A percentile compares a stretch with the other conserved stretches of the same genome.
Conservation (phyloP, 305 asterid species). For the Fraxinus albicans region DNA sequence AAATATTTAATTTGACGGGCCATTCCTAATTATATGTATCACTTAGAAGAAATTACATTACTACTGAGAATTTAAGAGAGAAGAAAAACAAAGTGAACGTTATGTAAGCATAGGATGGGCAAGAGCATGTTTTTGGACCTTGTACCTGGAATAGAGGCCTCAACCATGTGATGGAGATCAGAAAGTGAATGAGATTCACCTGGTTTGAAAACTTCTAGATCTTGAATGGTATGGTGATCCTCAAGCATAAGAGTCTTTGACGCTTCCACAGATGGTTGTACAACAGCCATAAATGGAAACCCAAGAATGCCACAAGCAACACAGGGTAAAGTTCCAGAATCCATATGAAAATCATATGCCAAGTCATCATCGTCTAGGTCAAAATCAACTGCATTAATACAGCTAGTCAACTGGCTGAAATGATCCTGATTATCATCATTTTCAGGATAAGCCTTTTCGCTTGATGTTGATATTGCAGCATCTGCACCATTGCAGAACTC, state of each 20-base stretch:
- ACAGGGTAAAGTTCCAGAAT: slow-evolving; percentile 93
- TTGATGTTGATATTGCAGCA: slow-evolving; percentile 28
- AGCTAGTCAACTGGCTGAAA: slow-evolving; percentile 50
- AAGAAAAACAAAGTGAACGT: neutral
- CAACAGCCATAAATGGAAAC: slow-evolving; percentile 90
- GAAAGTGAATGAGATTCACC: slow-evolving; percentile 30
- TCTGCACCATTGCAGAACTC: slow-evolving; percentile 41
- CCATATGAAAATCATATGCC: slow-evolving; percentile 74
- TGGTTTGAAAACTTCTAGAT: slow-evolving; percentile 22
- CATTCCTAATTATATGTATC: slow-evolving; percentile 9
- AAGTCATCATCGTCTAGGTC: slow-evolving; percentile 70
- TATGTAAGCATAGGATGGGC: neutral
- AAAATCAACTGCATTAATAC: slow-evolving; percentile 52
- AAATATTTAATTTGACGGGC: neutral
- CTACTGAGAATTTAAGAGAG: neutral
- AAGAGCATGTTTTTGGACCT: slow-evolving; percentile 5
- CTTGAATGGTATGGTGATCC: slow-evolving; percentile 28
- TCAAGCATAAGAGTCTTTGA: slow-evolving; percentile 37
- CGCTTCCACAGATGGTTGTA: slow-evolving; percentile 76
- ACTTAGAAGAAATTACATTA: slow-evolving; percentile 10
- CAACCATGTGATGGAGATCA: slow-evolving; percentile 28
- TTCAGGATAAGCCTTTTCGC: slow-evolving; percentile 38
- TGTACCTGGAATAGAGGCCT: slow-evolving; percentile 51
- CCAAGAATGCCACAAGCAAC: slow-evolving; percentile 98
- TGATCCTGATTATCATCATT: slow-evolving; percentile 38